phyloP scores from a whole-genome alignment of 2,329 filamentous ascomycete genomes.

The Neonectria faginata region DNA sequence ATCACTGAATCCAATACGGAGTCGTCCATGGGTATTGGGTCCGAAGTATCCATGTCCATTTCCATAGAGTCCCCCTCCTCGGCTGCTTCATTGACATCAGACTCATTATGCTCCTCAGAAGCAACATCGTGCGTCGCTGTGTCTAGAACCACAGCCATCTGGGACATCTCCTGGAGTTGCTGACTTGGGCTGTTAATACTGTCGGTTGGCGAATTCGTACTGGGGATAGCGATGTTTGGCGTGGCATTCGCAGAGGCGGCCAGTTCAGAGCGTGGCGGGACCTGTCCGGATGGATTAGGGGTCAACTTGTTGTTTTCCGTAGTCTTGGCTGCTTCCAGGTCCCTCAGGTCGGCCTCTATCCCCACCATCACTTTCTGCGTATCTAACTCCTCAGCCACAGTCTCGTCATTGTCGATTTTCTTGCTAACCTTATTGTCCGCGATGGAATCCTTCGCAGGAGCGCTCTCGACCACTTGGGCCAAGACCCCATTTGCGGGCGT shows the following conservation, averaged over 20 bases:
- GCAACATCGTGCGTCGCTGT: not conserved
- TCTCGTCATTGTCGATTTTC: slow-evolving; percentile 36
- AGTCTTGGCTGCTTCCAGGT: slow-evolving; percentile 30
- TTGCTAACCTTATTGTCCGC: slow-evolving; percentile 45
- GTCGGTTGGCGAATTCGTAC: slow-evolving; percentile 35
- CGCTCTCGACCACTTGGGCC: slow-evolving; percentile 38
- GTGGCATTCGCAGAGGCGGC: slow-evolving; percentile 30
- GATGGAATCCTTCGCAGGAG: slow-evolving; percentile 25
- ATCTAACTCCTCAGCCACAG: slow-evolving; percentile 44
- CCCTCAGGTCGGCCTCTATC: slow-evolving; percentile 40
- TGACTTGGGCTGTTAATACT: slow-evolving; percentile 33
- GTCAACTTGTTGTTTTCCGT: slow-evolving; percentile 38
- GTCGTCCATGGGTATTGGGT: slow-evolving; percentile 16
- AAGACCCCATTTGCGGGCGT: slow-evolving; percentile 41
- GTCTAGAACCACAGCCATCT: slow-evolving; percentile 19
- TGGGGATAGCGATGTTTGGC: slow-evolving; percentile 40
- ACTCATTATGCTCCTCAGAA: slow-evolving; percentile 10
- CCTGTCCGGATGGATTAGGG: slow-evolving; percentile 48
- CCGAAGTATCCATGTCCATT: slow-evolving; percentile 21
- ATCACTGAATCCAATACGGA: slow-evolving; percentile 35
- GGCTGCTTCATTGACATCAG: not conserved
- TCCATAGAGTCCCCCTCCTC: slow-evolving; percentile 20
- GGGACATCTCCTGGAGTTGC: slow-evolving; percentile 36
- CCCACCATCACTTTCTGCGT: slow-evolving; percentile 47
- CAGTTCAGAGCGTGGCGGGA: slow-evolving; percentile 38